phyloP scores from a whole-genome alignment of 1,284 basidiomycete species.

The Puccinia hordei region DNA sequence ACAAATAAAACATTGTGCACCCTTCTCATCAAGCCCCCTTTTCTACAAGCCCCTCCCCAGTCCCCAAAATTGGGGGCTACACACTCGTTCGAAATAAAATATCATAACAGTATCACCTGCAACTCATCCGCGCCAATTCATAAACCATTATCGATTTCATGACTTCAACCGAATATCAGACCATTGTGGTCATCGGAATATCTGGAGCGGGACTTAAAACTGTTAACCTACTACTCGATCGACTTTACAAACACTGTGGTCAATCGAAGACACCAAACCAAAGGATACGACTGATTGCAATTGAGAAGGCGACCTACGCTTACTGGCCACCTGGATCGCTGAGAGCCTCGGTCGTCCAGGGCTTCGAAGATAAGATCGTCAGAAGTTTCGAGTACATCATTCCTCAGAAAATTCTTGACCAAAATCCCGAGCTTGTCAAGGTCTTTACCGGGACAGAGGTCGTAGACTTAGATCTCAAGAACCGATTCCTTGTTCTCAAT shows the following conservation, averaged over 20 bases:
- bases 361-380: slow-evolving; percentile 39
- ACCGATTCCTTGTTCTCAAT: slow-evolving; percentile 9
- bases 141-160: not conserved
- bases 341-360: slow-evolving; percentile 23
- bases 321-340: slow-evolving; percentile 46
- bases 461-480: slow-evolving; percentile 16
- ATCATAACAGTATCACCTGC: too few relatives aligned
- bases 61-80: too few relatives aligned
- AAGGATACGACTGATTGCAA: slow-evolving; percentile 31
- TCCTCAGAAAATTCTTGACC: slow-evolving; percentile 5
- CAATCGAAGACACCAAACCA: not conserved
- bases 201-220: slow-evolving; percentile 39
- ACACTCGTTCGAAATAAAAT: too few relatives aligned
- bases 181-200: slow-evolving; percentile 39
- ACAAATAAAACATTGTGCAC: too few relatives aligned
- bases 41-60: too few relatives aligned
- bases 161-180: slow-evolving; percentile 8
- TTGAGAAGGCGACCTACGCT: slow-evolving; percentile 34
- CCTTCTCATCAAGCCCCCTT: too few relatives aligned
- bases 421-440: slow-evolving; percentile 8
- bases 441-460: slow-evolving; percentile 34
- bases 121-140: too few relatives aligned
- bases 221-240: slow-evolving; percentile 20
- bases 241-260: slow-evolving; percentile 25
- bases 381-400: slow-evolving; percentile 25